These are phyloP conservation scores for Ophiostoma pallidulum DNA, from an alignment of 2,329 filamentous ascomycete genomes.

Conservation along the genomic window DNA sequence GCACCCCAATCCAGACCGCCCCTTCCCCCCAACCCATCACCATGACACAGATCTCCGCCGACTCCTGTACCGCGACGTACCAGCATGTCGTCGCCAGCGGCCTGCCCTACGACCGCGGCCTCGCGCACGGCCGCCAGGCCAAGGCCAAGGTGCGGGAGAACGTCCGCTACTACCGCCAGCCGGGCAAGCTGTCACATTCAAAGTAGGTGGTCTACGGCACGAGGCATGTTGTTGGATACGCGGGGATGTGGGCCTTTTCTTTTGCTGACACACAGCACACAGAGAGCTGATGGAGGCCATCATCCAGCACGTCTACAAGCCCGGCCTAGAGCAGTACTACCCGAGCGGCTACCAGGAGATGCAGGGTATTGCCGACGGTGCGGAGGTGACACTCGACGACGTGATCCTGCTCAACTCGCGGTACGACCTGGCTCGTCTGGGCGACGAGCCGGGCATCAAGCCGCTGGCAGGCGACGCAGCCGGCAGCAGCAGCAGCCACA, in stretches of 20 bases:
- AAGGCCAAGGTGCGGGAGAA: conserved; percentile 18
- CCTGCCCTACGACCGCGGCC: conserved; percentile 19
- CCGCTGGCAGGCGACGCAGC: background rate
- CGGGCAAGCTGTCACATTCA: conserved; percentile 17
- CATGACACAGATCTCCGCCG: conserved; percentile 6
- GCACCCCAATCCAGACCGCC: too few species aligned
- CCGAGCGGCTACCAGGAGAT: conserved; percentile 14
- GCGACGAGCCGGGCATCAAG: conserved; percentile 3
- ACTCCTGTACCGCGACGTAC: conserved; percentile 12
- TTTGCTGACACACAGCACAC: too few species aligned
- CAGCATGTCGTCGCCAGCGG: conserved; percentile 20
- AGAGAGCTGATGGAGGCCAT: conserved; percentile 13
- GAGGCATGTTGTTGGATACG: too few species aligned
- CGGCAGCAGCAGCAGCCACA: too few species aligned
- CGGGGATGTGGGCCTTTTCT: too few species aligned
- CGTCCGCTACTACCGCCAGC: conserved; percentile 18
- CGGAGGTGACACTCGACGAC: conserved; percentile 16
- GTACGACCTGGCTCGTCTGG: conserved; percentile 18
- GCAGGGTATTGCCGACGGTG: conserved; percentile 20
- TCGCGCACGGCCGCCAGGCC: conserved; percentile 18
- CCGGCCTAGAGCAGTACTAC: conserved; percentile 17
- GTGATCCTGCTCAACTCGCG: conserved; percentile 20
- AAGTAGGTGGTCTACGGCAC: background rate
- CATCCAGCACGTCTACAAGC: conserved; percentile 19
- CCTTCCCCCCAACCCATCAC: background rate